A percentile compares a stretch with the other conserved stretches of the same genome.
Evolutionary conservation across 1,284 basidiomycete genomes (phyloP).

Genomic region (Laetiporus sulphureus): DNA sequence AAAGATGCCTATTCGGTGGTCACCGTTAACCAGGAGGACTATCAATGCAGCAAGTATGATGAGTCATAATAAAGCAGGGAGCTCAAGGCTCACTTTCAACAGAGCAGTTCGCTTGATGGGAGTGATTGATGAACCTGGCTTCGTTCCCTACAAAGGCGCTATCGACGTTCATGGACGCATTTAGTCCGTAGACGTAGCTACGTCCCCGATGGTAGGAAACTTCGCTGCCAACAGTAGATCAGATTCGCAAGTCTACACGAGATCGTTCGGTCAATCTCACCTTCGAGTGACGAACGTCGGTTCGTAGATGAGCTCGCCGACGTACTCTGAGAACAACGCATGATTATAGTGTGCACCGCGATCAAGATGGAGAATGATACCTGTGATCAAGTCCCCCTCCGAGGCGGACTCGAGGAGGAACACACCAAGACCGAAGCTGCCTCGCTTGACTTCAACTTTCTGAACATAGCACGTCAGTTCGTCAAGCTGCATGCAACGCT

Average conservation of each 20-base stretch:
- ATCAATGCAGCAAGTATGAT: background rate
- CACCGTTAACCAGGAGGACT: slow-evolving; percentile 36
- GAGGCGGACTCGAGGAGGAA: slow-evolving; percentile 36
- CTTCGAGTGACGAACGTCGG: slow-evolving; percentile 28
- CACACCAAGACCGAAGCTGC: slow-evolving; percentile 44
- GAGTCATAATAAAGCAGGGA: background rate
- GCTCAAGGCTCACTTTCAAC: slow-evolving; percentile 29
- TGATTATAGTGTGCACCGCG: background rate
- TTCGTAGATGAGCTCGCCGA: slow-evolving; percentile 45
- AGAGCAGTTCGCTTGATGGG: slow-evolving; percentile 31
- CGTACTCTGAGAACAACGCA: slow-evolving; percentile 50
- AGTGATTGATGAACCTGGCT: slow-evolving; percentile 51
- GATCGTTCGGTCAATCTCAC: slow-evolving; percentile 12
- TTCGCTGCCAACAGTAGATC: no score
- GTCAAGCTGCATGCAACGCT: no score
- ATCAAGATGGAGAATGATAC: slow-evolving; percentile 22
- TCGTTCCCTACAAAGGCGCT: slow-evolving; percentile 45
- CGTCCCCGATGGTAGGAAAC: slow-evolving; percentile 28
- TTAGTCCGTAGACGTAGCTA: slow-evolving; percentile 43
- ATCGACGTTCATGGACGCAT: slow-evolving; percentile 31
- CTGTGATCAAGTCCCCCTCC: slow-evolving; percentile 39
- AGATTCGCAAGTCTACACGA: background rate
- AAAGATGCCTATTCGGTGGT: slow-evolving; percentile 42
- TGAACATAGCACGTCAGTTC: no score
- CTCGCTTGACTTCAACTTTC: slow-evolving; percentile 30